Base-by-base conservation (phyloP, 768 basidiomycete species). In the Tulasnella sp. region DNA sequence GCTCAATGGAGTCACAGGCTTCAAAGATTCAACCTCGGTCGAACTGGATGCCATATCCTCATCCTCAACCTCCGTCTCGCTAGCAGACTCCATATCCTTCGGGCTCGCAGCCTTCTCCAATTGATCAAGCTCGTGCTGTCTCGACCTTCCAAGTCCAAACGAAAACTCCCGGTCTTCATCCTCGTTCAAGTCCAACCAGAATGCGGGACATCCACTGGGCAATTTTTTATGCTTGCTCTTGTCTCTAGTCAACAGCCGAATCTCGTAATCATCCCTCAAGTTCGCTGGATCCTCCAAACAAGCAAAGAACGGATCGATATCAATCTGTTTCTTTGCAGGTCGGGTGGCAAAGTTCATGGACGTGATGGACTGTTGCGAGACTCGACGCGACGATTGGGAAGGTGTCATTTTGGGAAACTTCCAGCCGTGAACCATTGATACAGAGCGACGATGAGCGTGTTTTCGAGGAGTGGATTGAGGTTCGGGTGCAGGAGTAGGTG, bases 121-220 rank as follows among this genome's bases (percentile, higher is more conserved):
- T 31, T 47, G 31, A 19, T 27, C 29, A 40, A 41, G 28, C n/a
- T 51, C 49, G 22, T 51, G 39, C 20, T 51, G 39, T 24, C 43
- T 41, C 5, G 49, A 41, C 25, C 22, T 51, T 28, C 39, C 37
- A 20, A 41, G 49, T 22, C 49, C 43, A 13, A 51, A 40, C 15
- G 49, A 41, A 13, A 25, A n/a, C 22, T 20, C 37, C 20, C 37
- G 25, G 37, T 22, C 28, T 3, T 51, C 40, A n/a, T 39, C 27
- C 3, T 51, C 49, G 37, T 51, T 41, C 16, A 37, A 51, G 20
- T 51, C 49, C 37, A 51, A 42, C 49, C 49, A 51, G 29, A 51
- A 51, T 20, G 49, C 49, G 7, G 49, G 49, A 22, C 49, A 51
- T 3, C 49, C 49, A 25, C 49, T 51, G 12, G 49, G 49, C 22